phyloP scores from a whole-genome alignment of 371 early-diverging fungal genomes.

The Nematocida parisii region DNA sequence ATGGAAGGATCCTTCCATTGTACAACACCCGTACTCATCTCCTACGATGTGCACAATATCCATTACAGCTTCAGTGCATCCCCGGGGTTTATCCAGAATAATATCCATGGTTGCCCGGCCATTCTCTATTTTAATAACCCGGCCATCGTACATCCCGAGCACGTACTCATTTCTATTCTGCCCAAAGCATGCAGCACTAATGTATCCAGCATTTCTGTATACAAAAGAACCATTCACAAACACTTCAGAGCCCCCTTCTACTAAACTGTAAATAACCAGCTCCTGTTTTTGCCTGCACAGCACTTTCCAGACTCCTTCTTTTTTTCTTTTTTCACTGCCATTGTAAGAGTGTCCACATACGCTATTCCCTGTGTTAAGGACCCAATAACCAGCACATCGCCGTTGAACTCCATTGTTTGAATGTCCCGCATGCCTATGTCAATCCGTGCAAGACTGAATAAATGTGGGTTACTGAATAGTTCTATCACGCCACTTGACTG shows the following conservation, averaged over 20 bases:
- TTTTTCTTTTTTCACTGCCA: slow-evolving; percentile 2
- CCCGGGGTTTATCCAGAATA: neutral
- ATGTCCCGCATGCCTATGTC: slow-evolving; percentile 30
- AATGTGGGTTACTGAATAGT: slow-evolving; percentile 9
- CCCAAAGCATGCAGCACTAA: slow-evolving; percentile 40
- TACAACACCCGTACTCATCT: slow-evolving; percentile 33
- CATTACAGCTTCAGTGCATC: neutral
- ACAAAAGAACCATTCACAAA: neutral
- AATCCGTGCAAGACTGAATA: slow-evolving; percentile 1
- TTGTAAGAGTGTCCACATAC: neutral
- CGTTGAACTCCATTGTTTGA: slow-evolving; percentile 3
- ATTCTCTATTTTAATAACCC: neutral
- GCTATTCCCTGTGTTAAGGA: slow-evolving; percentile 35
- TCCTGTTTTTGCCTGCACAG: neutral
- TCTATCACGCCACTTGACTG: slow-evolving; percentile 28
- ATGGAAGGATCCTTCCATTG: slow-evolving; percentile 24
- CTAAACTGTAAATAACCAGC: slow-evolving; percentile 33
- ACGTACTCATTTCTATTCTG: neutral
- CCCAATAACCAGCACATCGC: slow-evolving; percentile 21
- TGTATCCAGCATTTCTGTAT: neutral
- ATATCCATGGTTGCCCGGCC: slow-evolving; percentile 8
- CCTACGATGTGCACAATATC: slow-evolving; percentile 11
- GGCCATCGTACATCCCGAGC: slow-evolving; percentile 7
- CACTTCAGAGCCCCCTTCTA: slow-evolving; percentile 42
- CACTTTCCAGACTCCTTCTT: slow-evolving; percentile 43